Base-by-base conservation (phyloP, 2,329 filamentous ascomycete species). In the Akanthomyces muscarius region DNA sequence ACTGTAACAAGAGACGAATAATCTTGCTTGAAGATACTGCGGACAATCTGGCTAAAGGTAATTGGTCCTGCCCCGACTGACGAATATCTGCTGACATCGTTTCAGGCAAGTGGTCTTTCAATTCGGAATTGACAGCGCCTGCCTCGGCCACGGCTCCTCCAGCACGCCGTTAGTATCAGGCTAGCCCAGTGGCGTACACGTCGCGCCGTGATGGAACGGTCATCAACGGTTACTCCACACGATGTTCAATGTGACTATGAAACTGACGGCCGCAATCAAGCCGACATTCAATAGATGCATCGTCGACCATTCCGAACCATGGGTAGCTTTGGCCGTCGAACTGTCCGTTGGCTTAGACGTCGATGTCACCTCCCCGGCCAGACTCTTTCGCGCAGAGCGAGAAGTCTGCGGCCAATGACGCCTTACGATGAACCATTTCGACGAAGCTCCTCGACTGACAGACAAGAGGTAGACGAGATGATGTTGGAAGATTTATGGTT, bases 1-100 rank as follows among this genome's bases (percentile, higher is more conserved):
- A 99, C 75, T 99, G 96, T 79, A 97, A 91, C 75, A 94, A 95
- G 76, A 85, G 95, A 61, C 85, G 95, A 51, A 83, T 97, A 28
- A 97, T 98, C 67, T 75, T 99, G 11, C 81, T 99, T 23, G 91
- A 92, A 62, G 92, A 97, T 70, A 98, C 95, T 2, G 95, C 95
- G 0, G 90, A 97, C 68, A 97, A 96, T 70, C 80, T 99, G 59
- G 92, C 90, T 69, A 88, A 91, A 73, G 90, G 94, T 95, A 82
- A 44, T 66, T 63, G 21, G 3, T 8, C 25, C 7, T 2, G 42
- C 7, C 41, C n/a, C 18, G 16, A 6, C 10, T 21, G 1, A 25
- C 42, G 18, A 36, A 21, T 36, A 13, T 76, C 85, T 42, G 5
- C 30, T 55, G 14, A 51, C 25, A 23, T 23, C 16, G 21, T 2